Conservation (phyloP, 164 flowering plant species). For the Kingdonia uniflora region DNA sequence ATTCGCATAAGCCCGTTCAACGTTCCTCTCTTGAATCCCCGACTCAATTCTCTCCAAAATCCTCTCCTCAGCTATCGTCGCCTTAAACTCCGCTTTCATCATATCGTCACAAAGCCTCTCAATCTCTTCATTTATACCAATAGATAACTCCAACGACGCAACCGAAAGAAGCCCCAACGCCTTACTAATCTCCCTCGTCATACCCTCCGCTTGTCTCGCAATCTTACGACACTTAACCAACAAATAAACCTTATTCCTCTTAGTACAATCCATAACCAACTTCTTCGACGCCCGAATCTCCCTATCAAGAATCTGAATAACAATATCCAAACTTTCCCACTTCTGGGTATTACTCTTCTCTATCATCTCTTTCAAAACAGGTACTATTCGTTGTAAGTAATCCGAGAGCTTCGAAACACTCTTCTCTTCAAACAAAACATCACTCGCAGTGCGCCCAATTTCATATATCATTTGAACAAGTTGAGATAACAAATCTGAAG, state of each 20-base stretch:
- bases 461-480: slow-evolving; percentile 25
- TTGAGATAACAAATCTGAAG: slow-evolving; percentile 30
- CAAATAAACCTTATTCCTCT: slow-evolving; percentile 50
- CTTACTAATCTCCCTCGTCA: slow-evolving; percentile 39
- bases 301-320: slow-evolving; percentile 29
- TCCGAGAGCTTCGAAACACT: slow-evolving; percentile 34
- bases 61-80: slow-evolving; percentile 47
- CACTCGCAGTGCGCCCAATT: slow-evolving; percentile 18
- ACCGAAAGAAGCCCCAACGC: slow-evolving; percentile 47
- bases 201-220: slow-evolving; percentile 27
- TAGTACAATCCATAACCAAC: slow-evolving; percentile 37
- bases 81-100: slow-evolving; percentile 41
- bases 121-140: slow-evolving; percentile 33
- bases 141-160: slow-evolving; percentile 41
- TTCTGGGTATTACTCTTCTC: slow-evolving; percentile 14
- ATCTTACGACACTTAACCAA: slow-evolving; percentile 41
- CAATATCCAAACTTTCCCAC: slow-evolving; percentile 31
- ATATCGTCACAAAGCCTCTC: slow-evolving; percentile 28
- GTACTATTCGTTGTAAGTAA: slow-evolving; percentile 40
- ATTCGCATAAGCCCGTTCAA: slow-evolving; percentile 57
- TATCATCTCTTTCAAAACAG: slow-evolving; percentile 37
- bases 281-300: slow-evolving; percentile 38
- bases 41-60: slow-evolving; percentile 53
- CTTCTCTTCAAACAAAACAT: slow-evolving; percentile 45
- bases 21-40: slow-evolving; percentile 56